Percentiles rank a stretch among this genome's conserved stretches.
phyloP scores from a whole-genome alignment of 768 basidiomycete genomes.

The Chalciporus chontae region DNA sequence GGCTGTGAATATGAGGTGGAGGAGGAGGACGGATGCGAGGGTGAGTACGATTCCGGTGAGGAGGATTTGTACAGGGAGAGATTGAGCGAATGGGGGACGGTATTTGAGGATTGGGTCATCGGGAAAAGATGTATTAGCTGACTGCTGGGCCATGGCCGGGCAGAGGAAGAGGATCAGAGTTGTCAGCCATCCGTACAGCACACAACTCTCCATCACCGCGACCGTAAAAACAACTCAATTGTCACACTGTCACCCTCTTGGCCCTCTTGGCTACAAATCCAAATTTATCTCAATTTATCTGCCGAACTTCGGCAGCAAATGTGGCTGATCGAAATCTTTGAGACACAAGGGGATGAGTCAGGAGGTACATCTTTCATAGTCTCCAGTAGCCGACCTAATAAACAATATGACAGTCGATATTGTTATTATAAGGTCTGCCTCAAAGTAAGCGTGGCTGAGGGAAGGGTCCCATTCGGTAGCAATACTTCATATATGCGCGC shows the following conservation, averaged over 20 bases:
- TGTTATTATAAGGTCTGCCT: too few species aligned
- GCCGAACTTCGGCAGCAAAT: too few species aligned
- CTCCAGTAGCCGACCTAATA: neutral
- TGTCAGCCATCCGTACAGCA: neutral
- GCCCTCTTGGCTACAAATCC: neutral
- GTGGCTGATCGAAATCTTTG: too few species aligned
- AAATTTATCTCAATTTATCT: too few species aligned
- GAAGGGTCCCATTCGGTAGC: too few species aligned
- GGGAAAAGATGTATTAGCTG: constrained; percentile 7
- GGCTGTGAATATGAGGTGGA: constrained; percentile 91
- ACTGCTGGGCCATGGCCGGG: constrained; percentile 21
- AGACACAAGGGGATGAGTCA: too few species aligned
- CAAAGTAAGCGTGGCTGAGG: too few species aligned
- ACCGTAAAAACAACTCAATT: neutral
- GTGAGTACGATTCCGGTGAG: constrained; percentile 83
- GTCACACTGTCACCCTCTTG: neutral
- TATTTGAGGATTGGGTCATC: constrained; percentile 74
- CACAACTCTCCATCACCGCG: neutral
- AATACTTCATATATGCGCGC: too few species aligned
- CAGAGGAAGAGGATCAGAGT: constrained; percentile 1
- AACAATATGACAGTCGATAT: neutral
- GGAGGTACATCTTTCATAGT: too few species aligned
- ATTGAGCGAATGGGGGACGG: constrained; percentile 80
- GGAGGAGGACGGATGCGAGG: constrained; percentile 77
- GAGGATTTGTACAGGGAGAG: constrained; percentile 88